These are phyloP conservation scores for Arbutus unedo DNA, from an alignment of 148 eudicot genomes.

Conservation along the genomic window DNA sequence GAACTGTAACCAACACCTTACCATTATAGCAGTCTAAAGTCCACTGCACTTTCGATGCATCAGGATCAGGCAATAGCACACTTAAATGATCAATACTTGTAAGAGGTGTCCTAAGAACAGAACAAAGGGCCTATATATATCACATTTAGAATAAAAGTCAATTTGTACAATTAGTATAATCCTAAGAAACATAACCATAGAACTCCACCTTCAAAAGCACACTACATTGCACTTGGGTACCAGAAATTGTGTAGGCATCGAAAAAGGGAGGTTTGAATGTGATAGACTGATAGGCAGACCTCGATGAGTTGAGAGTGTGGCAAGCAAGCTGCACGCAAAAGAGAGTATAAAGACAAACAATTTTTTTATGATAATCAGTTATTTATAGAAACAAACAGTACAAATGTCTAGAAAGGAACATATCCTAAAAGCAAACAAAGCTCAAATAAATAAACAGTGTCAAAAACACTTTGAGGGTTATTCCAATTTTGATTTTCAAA, in stretches of 20 bases:
- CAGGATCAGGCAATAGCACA: slow-evolving; percentile 52
- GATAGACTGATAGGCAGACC: slow-evolving; percentile 85
- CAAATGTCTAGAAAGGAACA: background rate
- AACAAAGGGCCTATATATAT: slow-evolving; percentile 68
- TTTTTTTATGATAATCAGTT: background rate
- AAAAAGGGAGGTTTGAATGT: slow-evolving; percentile 80
- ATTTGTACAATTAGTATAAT: background rate
- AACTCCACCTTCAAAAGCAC: slow-evolving; percentile 78
- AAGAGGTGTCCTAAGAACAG: slow-evolving; percentile 84
- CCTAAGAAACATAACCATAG: background rate
- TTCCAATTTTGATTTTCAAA: background rate
- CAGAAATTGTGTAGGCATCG: slow-evolving; percentile 56
- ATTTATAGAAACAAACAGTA: background rate
- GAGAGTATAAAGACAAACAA: background rate
- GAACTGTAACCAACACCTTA: slow-evolving; percentile 19
- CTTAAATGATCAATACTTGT: slow-evolving; percentile 70
- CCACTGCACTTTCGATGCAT: slow-evolving; percentile 89
- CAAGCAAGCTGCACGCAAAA: slow-evolving; percentile 56
- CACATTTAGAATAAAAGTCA: slow-evolving; percentile 9
- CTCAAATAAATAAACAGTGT: background rate
- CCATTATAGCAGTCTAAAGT: slow-evolving; percentile 75
- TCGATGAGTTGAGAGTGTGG: slow-evolving; percentile 78
- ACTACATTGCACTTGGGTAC: slow-evolving; percentile 71
- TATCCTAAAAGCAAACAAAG: background rate
- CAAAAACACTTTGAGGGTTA: background rate